These are phyloP conservation scores for Corchorus capsularis DNA, from an alignment of 345 rosid genomes.

Conservation along the genomic window DNA sequence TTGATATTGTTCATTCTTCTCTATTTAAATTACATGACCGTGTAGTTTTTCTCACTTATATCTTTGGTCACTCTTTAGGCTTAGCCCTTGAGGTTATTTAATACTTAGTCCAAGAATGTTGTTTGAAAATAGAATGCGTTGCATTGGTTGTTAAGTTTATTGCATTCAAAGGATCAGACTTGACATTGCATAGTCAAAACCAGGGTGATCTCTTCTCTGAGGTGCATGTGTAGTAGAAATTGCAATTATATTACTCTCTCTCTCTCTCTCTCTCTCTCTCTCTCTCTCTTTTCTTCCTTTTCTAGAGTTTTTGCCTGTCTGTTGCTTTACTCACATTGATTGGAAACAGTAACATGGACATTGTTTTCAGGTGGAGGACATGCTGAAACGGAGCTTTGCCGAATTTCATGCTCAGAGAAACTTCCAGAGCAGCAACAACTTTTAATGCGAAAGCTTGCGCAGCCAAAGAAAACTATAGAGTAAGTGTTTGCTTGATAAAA, in stretches of 20 bases:
- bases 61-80: not conserved
- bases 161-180: not conserved
- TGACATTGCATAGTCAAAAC: not conserved
- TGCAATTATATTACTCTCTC: no score
- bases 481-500: constrained; percentile 38
- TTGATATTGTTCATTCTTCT: constrained; percentile 17
- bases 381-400: constrained; percentile 98
- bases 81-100: not conserved
- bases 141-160: not conserved
- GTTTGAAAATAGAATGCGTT: not conserved
- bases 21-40: constrained; percentile 1
- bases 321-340: constrained; percentile 16
- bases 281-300: not conserved
- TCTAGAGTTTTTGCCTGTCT: not conserved
- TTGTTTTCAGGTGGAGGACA: constrained; percentile 84
- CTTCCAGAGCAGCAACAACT: constrained; percentile 86
- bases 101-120: not conserved
- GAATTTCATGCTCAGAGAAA: constrained; percentile 92
- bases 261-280: no score
- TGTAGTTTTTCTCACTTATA: not conserved
- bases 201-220: not conserved
- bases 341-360: constrained; percentile 20
- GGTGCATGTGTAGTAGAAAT: not conserved
- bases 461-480: constrained; percentile 74
- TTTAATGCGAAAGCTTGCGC: constrained; percentile 75